Evolutionary conservation across 345 rosid species (phyloP).

Genomic region (Linum lewisii): DNA sequence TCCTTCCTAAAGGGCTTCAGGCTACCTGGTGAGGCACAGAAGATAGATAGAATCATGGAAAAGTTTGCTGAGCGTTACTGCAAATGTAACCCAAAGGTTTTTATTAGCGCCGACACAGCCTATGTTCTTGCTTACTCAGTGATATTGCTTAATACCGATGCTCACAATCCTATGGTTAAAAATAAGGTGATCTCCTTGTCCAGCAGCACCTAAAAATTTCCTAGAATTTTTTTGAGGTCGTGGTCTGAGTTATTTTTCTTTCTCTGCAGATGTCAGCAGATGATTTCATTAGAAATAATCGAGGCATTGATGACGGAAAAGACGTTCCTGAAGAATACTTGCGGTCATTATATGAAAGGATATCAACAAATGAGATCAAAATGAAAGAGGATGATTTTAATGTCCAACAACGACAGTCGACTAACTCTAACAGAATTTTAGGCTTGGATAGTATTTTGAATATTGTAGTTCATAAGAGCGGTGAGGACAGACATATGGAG

Average conservation of each 20-base stretch:
- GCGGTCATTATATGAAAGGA: slow-evolving; percentile 82
- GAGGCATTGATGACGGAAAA: slow-evolving; percentile 97
- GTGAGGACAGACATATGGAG: slow-evolving; percentile 68
- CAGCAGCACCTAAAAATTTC: too few species aligned
- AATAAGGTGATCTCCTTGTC: slow-evolving; percentile 51
- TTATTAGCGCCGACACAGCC: slow-evolving; percentile 94
- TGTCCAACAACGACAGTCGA: slow-evolving; percentile 69
- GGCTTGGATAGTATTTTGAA: slow-evolving; percentile 92
- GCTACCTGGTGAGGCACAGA: slow-evolving; percentile 98
- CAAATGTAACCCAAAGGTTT: slow-evolving; percentile 91
- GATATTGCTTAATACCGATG: slow-evolving; percentile 94
- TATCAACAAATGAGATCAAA: slow-evolving; percentile 93
- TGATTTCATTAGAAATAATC: slow-evolving; percentile 91
- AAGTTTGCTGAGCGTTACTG: slow-evolving; percentile 96
- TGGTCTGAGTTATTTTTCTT: neutral
- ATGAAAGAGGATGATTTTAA: slow-evolving; percentile 90
- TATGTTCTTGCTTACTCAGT: slow-evolving; percentile 98
- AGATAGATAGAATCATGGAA: slow-evolving; percentile 98
- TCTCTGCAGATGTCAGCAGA: slow-evolving; percentile 89
- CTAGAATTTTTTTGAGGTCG: neutral
- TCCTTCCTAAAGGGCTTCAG: slow-evolving; percentile 80
- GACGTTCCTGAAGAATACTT: slow-evolving; percentile 89
- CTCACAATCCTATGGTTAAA: slow-evolving; percentile 97
- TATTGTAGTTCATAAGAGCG: slow-evolving; percentile 91
- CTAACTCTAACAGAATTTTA: slow-evolving; percentile 66